Base-by-base conservation (phyloP, 1,284 basidiomycete genomes). In the Cryptococcus neoformans region DNA sequence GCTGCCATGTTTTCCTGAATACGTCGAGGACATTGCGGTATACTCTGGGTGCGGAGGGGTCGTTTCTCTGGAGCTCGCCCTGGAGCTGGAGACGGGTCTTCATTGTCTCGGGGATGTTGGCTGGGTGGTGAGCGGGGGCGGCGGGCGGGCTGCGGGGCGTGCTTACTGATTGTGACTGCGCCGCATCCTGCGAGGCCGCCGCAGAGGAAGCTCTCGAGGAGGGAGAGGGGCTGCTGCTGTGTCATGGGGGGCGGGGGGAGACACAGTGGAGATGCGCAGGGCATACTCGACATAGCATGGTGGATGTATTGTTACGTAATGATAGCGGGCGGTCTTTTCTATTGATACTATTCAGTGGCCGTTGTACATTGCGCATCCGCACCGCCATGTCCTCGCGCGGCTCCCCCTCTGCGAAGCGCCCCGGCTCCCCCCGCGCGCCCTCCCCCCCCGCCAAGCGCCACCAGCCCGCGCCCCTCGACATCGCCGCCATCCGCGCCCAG, bases 51-150 rank as follows among this genome's bases (percentile, higher is more conserved):
- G 83, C 84, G 49, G 72, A 70, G 16, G 63, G 56, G 11, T 87
- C 86, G 14, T 79, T 82, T 72, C 87, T 90, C 41, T 88, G 84
- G 12, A 97, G 84, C 78, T 98, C 93, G 21, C 93, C 94, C 74
- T 97, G 92, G 21, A 98, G 83, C 73, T 97, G 93, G 54, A 98
- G 79, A 57, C 94, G 87, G 39, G 93, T 97, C 78, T 97, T 97
- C 57, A 90, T 89, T 37, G 96, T 92, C 72, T 96, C 93, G 9
- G 79, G 74, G 36, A 78, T 68, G 60, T 78, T 78, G 37, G 90
- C 88, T 53, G 62, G 11, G 36, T 16, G 21, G 21, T 21, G 21
- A 21, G 21, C 21, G 21, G 21, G 21, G 21, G 21, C 21, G 21
- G 21, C 21, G 21, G 21, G 21, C 21, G 21, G 21, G 21, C 21